A percentile compares a stretch with the other conserved stretches of the same genome.
phyloP scores from a whole-genome alignment of 1,284 basidiomycete genomes.

The Trichosporon inkin region DNA sequence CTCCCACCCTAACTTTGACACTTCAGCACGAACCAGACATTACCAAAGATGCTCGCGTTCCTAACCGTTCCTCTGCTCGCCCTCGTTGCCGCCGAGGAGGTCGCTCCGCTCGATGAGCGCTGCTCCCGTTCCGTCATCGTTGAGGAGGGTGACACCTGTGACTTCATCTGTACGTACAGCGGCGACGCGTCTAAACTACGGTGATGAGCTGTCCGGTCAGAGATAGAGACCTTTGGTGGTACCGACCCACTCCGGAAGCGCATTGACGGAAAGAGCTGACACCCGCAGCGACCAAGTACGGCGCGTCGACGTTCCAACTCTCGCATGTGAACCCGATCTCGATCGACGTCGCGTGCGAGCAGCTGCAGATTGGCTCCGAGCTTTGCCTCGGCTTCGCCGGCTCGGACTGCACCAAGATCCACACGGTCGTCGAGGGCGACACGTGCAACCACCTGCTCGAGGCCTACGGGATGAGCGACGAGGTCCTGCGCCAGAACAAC shows the following conservation, averaged over 20 bases:
- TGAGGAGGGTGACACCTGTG: conserved; percentile 47
- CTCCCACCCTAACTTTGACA: not conserved
- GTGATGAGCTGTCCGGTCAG: too few species aligned
- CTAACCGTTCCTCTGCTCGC: not conserved
- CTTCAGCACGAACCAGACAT: not conserved
- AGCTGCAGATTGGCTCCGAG: conserved; percentile 42
- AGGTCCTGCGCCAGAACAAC: conserved; percentile 49
- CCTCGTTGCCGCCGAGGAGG: not conserved
- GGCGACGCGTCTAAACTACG: too few species aligned
- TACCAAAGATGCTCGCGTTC: not conserved
- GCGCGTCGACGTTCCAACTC: conserved; percentile 51
- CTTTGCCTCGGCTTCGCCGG: conserved; percentile 48
- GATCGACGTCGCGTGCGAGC: conserved; percentile 48
- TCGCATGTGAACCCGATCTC: conserved; percentile 48
- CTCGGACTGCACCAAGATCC: conserved; percentile 48
- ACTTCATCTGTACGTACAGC: conserved; percentile 47
- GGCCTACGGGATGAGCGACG: conserved; percentile 41
- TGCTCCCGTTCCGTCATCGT: conserved; percentile 49
- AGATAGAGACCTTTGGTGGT: not conserved
- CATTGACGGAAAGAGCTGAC: not conserved
- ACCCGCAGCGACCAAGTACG: conserved; percentile 43
- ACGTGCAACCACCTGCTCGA: conserved; percentile 45
- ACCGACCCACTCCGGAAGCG: not conserved
- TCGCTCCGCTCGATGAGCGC: not conserved
- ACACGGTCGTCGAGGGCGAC: conserved; percentile 48